Percentiles rank a stretch among this genome's conserved stretches.
Conservation (phyloP, 352 stramenopile species). For the Pythium chondricola region DNA sequence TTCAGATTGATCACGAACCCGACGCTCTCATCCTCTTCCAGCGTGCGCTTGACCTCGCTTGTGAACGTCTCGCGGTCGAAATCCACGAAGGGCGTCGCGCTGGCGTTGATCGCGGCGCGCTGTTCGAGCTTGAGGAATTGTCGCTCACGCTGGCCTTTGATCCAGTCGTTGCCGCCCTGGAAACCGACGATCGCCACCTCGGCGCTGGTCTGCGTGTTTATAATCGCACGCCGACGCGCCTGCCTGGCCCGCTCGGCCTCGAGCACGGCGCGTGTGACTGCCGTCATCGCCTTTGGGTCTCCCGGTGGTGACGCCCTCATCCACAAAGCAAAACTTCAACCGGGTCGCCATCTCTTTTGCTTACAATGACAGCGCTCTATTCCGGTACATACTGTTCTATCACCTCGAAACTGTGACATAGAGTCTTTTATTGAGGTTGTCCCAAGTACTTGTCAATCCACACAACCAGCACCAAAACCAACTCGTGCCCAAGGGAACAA, state of each 20-base stretch:
- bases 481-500: neutral
- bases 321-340: slow-evolving; percentile 9
- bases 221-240: slow-evolving; percentile 7
- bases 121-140: slow-evolving; percentile 35
- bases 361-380: neutral
- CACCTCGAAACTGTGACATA: too few species aligned
- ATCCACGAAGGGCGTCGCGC: slow-evolving; percentile 27
- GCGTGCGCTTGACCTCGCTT: slow-evolving; percentile 46
- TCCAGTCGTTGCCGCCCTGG: slow-evolving; percentile 50
- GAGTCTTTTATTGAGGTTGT: slow-evolving; percentile 3
- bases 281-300: neutral
- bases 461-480: slow-evolving; percentile 1
- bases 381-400: neutral
- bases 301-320: slow-evolving; percentile 4
- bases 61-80: slow-evolving; percentile 64
- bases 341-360: neutral
- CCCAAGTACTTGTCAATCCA: neutral
- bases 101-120: slow-evolving; percentile 22
- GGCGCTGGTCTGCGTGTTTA: slow-evolving; percentile 11
- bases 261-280: slow-evolving; percentile 10
- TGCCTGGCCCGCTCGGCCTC: slow-evolving; percentile 18
- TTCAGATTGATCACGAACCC: slow-evolving; percentile 84
- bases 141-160: slow-evolving; percentile 28
- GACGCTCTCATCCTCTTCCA: slow-evolving; percentile 62
- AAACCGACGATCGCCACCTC: slow-evolving; percentile 26